These are phyloP conservation scores for Beauveria sp. DNA, from an alignment of 2,329 filamentous ascomycete species.

Conservation along the genomic window DNA sequence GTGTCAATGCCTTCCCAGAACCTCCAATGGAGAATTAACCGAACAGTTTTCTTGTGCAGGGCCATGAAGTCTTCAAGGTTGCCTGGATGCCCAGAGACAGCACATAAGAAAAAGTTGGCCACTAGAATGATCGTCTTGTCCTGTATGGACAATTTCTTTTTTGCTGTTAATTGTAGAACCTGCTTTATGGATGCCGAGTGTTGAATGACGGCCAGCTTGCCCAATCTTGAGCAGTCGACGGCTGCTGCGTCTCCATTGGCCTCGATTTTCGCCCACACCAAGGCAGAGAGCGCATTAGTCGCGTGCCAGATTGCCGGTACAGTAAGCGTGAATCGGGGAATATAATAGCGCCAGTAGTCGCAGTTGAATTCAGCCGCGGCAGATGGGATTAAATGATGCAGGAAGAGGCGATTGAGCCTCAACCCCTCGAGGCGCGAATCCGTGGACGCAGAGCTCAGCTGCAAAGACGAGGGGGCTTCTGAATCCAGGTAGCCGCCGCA, in stretches of 20 bases:
- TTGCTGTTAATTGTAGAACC: neutral
- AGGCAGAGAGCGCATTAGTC: neutral
- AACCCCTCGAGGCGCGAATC: neutral
- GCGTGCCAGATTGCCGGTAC: neutral
- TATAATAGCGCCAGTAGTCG: neutral
- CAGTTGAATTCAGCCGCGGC: neutral
- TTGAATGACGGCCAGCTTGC: neutral
- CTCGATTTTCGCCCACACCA: neutral
- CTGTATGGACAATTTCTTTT: neutral
- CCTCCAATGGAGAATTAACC: neutral
- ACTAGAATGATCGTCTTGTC: neutral
- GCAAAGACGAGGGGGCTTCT: neutral
- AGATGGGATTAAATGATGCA: neutral
- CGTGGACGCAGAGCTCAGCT: neutral
- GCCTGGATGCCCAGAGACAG: neutral
- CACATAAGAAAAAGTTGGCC: neutral
- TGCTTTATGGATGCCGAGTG: neutral
- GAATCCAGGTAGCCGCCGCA: neutral
- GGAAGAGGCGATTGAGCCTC: neutral
- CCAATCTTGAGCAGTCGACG: neutral
- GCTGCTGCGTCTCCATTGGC: neutral
- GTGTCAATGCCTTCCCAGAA: neutral
- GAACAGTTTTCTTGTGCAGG: neutral
- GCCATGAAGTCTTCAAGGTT: neutral
- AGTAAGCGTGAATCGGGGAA: neutral